Evolutionary conservation across 352 stramenopile genomes (phyloP), one percentile per base, ranked within the genome.

Genomic region (Phytopythium vexans): DNA sequence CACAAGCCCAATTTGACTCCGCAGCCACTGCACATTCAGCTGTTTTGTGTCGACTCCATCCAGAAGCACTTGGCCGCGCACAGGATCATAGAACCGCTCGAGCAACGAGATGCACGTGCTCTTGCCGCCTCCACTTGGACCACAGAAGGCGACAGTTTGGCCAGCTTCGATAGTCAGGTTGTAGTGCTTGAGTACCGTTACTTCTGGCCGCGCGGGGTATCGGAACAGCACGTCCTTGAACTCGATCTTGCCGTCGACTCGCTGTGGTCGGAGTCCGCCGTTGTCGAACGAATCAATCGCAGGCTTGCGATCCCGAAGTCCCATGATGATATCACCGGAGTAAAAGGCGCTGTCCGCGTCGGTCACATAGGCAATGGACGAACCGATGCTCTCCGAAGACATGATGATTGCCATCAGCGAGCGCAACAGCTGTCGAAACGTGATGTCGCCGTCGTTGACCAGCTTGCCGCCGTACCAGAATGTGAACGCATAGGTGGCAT

Each of bases 391-490:
- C 45, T 73, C 62, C 0, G 62, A 56, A 27, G 62, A 71, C 62
- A 79, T 72, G 59, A 75, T 75, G 52, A 80, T 68, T 8, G 67
- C 68, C 67, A 80, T 80, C 12, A 80, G 58, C 11, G 70, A 65
- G 14, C 67, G 64, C 56, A 77, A 72, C 8, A 80, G 38, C 45
- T 76, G 51, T 8, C 64, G 36, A 42, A 79, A 83, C 34, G 63
- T 63, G 16, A 87, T 76, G 3, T 52, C 43, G 15, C 56, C 58
- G 8, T 63, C 35, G 31, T 70, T 33, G 8, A 87, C 68, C 9
- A 87, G 58, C 41, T 58, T 64, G 4, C 66, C 73, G 10, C 76
- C 73, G 49, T 85, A 85, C 62, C 70, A 87, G 58, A 87, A 87
- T 33, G 75, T 64, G 33, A 86, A 52, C 4, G 71, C 64, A 48